Evolutionary conservation across 495 filamentous ascomycete species (phyloP), one percentile per base, ranked within the genome.

Genomic region (Hyaloscypha variabilis): DNA sequence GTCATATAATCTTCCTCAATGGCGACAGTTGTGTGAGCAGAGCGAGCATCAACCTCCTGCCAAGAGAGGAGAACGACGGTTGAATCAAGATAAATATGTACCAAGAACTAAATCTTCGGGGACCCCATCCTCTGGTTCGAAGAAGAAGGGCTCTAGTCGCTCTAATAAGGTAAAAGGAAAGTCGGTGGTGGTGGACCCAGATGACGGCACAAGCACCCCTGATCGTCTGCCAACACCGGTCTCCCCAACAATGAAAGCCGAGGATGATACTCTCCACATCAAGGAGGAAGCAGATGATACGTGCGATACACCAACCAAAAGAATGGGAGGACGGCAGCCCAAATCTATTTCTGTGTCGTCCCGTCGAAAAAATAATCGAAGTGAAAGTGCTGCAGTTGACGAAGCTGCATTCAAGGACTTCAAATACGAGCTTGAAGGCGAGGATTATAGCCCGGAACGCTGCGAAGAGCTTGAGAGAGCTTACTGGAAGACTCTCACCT

Each of bases 401-500:
- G 93, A 97, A 72, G 87, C 86, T 42, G 87, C 89, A 8, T 99
- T 97, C 79, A 89, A 90, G 71, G 83, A 87, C 58, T 99, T 96
- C 71, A 89, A 97, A 69, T 97, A 98, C 72, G 87, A 85, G 49
- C 89, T 97, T 69, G 84, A 91, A 60, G 84, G 92, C 42, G 92
- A 97, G 28, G 92, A 97, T 31, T 99, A 89, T 73, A 96, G 94
- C 0, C 82, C 87, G 0, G 94, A 98, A 73, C 83, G 95, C 66
- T 97, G 95, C 72, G 91, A 94, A 55, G 96, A 99, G 76, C 82
- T 99, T 4, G 95, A 99, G 77, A 87, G 90, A 28, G 87, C 87
- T 59, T 99, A 99, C 75, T 99, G 95, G 95, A 96, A 93, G 78
- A 94, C 90, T 2, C 82, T 99, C 61, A 97, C 93, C 57, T 98